phyloP scores from a whole-genome alignment of 2,329 filamentous ascomycete genomes.

The Fusarium luffae region DNA sequence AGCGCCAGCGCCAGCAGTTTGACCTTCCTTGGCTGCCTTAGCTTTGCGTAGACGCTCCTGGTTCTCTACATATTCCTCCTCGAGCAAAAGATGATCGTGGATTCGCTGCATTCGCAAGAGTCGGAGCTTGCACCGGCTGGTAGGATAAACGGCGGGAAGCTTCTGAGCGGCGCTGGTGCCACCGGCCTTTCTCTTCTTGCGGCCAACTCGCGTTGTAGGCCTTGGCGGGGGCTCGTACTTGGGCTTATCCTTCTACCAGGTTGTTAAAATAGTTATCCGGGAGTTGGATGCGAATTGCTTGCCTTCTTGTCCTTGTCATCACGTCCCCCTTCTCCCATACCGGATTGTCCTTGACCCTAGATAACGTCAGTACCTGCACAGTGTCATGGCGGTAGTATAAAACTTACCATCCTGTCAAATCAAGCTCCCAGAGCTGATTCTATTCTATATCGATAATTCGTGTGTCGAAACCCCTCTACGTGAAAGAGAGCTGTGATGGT shows the following conservation, averaged over 20 bases:
- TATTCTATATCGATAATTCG: conserved; percentile 14
- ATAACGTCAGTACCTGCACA: conserved; percentile 36
- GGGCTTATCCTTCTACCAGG: conserved; percentile 92
- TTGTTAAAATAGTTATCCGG: conserved; percentile 30
- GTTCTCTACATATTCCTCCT: conserved; percentile 99
- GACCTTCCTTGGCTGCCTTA: conserved; percentile 80
- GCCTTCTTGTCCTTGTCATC: conserved; percentile 97
- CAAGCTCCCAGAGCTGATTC: conserved; percentile 47
- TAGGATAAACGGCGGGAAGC: conserved; percentile 92
- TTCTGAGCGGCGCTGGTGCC: conserved; percentile 96
- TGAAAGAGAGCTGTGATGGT: conserved; percentile 28
- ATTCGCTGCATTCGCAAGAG: conserved; percentile 98
- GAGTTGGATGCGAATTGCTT: conserved; percentile 36
- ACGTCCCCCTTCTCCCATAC: conserved; percentile 84
- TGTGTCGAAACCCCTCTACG: conserved; percentile 10
- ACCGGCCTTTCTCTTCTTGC: conserved; percentile 97
- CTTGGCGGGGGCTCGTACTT: conserved; percentile 99
- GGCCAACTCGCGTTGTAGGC: conserved; percentile 94
- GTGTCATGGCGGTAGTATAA: not conserved
- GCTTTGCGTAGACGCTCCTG: conserved; percentile 95
- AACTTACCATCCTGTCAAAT: conserved; percentile 52
- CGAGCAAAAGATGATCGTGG: conserved; percentile 94
- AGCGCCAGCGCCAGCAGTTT: conserved; percentile 74
- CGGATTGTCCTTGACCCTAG: conserved; percentile 87
- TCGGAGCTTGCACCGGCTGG: conserved; percentile 95